Percentiles rank a stretch among this genome's conserved stretches.
Evolutionary conservation across 305 asterid species (phyloP).

Genomic region (Rubia peregrina): DNA sequence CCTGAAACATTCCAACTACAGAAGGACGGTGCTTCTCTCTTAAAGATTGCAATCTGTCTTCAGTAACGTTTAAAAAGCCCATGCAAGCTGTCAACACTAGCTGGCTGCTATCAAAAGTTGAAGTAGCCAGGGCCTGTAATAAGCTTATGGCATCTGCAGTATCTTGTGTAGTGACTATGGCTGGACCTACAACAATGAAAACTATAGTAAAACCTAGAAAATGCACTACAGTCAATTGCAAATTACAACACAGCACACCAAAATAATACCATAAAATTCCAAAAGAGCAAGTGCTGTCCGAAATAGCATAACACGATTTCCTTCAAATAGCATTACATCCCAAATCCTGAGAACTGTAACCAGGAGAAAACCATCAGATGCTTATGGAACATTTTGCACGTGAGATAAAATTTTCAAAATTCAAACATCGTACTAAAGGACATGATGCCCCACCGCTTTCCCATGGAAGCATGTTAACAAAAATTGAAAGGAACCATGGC

Average conservation of each 20-base stretch:
- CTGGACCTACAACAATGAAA: slow-evolving; percentile 53
- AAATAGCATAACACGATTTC: too few relatives aligned
- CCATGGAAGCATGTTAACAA: slow-evolving; percentile 86
- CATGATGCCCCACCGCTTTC: slow-evolving; percentile 41
- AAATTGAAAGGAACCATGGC: slow-evolving; percentile 88
- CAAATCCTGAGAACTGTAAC: too few relatives aligned
- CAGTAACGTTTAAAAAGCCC: slow-evolving; percentile 65
- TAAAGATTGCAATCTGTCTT: slow-evolving; percentile 51
- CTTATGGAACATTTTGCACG: too few relatives aligned
- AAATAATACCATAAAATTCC: too few relatives aligned
- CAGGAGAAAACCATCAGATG: too few relatives aligned
- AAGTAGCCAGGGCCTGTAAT: slow-evolving; percentile 67
- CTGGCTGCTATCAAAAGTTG: slow-evolving; percentile 92
- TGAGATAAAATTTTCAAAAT: too few relatives aligned
- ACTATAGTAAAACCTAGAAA: neutral
- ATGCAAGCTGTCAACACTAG: slow-evolving; percentile 91
- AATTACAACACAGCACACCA: neutral
- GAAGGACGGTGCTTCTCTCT: slow-evolving; percentile 76
- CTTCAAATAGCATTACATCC: too few relatives aligned
- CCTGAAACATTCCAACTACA: slow-evolving; percentile 49
- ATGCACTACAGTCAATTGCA: neutral
- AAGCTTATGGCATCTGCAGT: slow-evolving; percentile 81
- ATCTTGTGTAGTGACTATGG: slow-evolving; percentile 71
- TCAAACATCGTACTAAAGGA: too few relatives aligned
- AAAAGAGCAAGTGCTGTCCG: too few relatives aligned